Evolutionary conservation across 2,329 filamentous ascomycete genomes (phyloP).

Genomic region (Hymenotorrendiella dingleyae): DNA sequence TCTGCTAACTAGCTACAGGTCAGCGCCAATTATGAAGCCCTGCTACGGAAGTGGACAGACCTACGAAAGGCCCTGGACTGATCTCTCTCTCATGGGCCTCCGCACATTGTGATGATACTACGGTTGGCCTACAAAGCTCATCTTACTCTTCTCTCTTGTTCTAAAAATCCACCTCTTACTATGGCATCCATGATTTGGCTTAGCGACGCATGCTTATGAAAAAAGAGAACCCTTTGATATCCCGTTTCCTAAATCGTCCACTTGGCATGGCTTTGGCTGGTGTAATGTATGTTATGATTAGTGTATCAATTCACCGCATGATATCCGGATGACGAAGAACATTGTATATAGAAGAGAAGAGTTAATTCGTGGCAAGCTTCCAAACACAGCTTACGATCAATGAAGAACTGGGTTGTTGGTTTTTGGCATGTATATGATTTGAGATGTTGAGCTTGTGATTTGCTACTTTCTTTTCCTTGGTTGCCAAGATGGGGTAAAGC

Average conservation of each 20-base stretch:
- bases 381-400: too few species aligned
- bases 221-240: conserved; percentile 13
- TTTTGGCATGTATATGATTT: too few species aligned
- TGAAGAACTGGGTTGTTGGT: too few species aligned
- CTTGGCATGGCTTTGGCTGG: neutral
- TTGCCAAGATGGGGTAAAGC: too few species aligned
- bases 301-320: neutral
- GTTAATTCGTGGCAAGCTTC: too few species aligned
- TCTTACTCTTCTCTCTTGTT: conserved; percentile 3
- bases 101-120: neutral
- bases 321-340: neutral
- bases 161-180: neutral
- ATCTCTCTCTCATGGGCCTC: neutral
- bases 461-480: too few species aligned
- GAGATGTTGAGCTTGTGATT: too few species aligned
- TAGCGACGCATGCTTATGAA: conserved; percentile 19
- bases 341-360: conserved; percentile 1
- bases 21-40: conserved; percentile 63
- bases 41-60: conserved; percentile 73
- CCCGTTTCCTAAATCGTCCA: conserved; percentile 8
- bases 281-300: conserved; percentile 2
- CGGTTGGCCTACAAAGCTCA: conserved; percentile 12
- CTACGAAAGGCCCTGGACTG: conserved; percentile 49
- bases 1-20: conserved; percentile 43
- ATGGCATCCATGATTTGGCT: conserved; percentile 13